Conservation (phyloP, 257 asterid species). For the Solanum virginianum region DNA sequence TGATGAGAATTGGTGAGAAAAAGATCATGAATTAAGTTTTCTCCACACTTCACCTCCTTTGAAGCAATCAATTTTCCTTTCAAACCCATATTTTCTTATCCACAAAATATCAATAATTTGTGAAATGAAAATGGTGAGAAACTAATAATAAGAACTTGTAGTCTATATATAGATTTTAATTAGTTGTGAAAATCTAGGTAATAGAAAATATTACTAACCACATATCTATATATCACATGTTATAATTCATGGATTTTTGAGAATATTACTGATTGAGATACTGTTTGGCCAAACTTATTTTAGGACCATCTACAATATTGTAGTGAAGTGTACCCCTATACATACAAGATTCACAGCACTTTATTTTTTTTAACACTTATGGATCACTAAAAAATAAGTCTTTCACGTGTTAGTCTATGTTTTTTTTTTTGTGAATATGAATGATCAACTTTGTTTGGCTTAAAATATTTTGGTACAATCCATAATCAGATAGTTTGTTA, state of each 20-base stretch:
- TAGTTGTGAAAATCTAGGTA: background rate
- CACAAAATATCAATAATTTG: background rate
- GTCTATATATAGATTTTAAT: background rate
- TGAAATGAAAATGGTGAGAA: background rate
- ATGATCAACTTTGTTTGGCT: no score
- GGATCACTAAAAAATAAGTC: no score
- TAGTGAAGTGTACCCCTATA: no score
- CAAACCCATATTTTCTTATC: background rate
- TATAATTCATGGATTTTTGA: background rate
- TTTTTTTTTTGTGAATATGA: no score
- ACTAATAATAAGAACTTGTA: background rate
- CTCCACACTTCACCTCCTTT: background rate
- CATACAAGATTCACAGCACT: no score
- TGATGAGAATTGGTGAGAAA: background rate
- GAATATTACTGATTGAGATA: background rate
- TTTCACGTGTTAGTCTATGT: no score
- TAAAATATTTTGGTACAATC: no score
- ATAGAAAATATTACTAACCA: background rate
- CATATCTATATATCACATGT: background rate
- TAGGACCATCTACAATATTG: no score
- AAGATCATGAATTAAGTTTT: background rate
- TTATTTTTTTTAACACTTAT: no score
- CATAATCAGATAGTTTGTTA: no score
- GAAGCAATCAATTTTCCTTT: background rate
- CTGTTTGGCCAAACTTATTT: no score